Percentiles rank a stretch among this genome's conserved stretches.
These are phyloP conservation scores for Clonostachys solani DNA, from an alignment of 2,329 filamentous ascomycete species.

Conservation along the genomic window DNA sequence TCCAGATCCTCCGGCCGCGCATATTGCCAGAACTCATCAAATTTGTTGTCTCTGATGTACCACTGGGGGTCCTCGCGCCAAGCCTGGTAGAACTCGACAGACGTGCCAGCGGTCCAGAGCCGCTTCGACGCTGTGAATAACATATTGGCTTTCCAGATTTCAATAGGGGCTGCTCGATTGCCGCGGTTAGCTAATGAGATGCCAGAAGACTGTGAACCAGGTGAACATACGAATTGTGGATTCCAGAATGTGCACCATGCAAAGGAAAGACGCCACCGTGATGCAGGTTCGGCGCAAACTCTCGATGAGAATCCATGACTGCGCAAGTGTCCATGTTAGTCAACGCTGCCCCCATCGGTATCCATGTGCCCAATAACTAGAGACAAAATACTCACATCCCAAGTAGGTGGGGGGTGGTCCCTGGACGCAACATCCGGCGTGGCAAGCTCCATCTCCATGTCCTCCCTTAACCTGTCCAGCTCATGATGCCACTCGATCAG, in stretches of 20 bases:
- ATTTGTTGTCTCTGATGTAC: slow-evolving; percentile 23
- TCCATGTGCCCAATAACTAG: background rate
- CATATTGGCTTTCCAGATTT: background rate
- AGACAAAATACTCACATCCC: slow-evolving; percentile 28
- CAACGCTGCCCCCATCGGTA: background rate
- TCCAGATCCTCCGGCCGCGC: slow-evolving; percentile 29
- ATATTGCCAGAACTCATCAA: slow-evolving; percentile 28
- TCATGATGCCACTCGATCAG: slow-evolving; percentile 29
- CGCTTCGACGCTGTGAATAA: slow-evolving; percentile 32
- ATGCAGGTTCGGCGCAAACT: slow-evolving; percentile 31
- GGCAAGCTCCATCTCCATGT: slow-evolving; percentile 21
- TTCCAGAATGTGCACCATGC: slow-evolving; percentile 26
- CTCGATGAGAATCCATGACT: slow-evolving; percentile 37
- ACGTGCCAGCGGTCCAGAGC: slow-evolving; percentile 35
- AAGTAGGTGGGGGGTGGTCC: slow-evolving; percentile 29
- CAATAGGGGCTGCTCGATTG: background rate
- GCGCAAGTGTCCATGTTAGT: background rate
- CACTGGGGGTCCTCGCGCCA: slow-evolving; percentile 38
- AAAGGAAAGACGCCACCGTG: slow-evolving; percentile 22
- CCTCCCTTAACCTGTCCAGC: slow-evolving; percentile 21
- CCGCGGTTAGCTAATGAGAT: background rate
- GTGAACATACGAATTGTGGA: slow-evolving; percentile 18
- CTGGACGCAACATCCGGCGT: slow-evolving; percentile 14
- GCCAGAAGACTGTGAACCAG: slow-evolving; percentile 7
- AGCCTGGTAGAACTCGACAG: slow-evolving; percentile 33